phyloP scores from a whole-genome alignment of 139 green algal genomes.

The Chlamydomonas schloesseri region DNA sequence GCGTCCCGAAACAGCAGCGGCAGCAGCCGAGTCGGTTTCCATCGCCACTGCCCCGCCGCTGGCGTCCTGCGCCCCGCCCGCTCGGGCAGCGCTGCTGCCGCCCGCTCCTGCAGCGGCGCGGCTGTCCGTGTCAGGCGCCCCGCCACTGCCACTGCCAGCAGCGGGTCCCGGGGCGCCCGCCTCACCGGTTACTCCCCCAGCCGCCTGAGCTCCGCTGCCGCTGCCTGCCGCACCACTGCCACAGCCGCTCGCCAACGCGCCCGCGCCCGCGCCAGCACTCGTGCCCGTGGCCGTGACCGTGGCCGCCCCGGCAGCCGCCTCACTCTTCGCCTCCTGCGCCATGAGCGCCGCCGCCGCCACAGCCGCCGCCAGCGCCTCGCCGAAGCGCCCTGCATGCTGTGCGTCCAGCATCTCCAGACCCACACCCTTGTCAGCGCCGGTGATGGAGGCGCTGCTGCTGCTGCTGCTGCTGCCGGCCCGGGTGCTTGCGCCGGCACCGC shows the following conservation, averaged over 20 bases:
- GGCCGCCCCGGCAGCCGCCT: not conserved
- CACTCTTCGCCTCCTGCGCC: not conserved
- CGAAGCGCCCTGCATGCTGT: conserved; percentile 44
- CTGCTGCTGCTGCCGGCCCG: not conserved
- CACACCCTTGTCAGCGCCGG: not conserved
- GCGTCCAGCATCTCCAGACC: conserved; percentile 52
- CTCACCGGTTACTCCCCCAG: not conserved
- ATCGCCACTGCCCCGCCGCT: no score
- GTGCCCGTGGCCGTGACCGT: no score
- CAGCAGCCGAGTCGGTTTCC: no score
- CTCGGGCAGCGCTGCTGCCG: not conserved
- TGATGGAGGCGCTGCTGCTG: not conserved
- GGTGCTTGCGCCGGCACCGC: not conserved
- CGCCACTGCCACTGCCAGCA: no score
- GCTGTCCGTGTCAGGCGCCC: not conserved
- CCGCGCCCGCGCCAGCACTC: not conserved
- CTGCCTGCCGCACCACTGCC: not conserved
- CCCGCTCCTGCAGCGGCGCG: not conserved
- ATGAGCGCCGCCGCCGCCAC: conserved; percentile 29
- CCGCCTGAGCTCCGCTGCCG: not conserved
- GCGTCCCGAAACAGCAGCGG: no score
- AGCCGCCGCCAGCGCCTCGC: conserved; percentile 27
- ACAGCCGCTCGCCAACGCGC: not conserved
- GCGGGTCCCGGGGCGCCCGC: no score
- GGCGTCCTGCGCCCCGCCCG: no score